These are phyloP conservation scores for Tetradesmus obliquus DNA, from an alignment of 139 green algal genomes.

Conservation along the genomic window DNA sequence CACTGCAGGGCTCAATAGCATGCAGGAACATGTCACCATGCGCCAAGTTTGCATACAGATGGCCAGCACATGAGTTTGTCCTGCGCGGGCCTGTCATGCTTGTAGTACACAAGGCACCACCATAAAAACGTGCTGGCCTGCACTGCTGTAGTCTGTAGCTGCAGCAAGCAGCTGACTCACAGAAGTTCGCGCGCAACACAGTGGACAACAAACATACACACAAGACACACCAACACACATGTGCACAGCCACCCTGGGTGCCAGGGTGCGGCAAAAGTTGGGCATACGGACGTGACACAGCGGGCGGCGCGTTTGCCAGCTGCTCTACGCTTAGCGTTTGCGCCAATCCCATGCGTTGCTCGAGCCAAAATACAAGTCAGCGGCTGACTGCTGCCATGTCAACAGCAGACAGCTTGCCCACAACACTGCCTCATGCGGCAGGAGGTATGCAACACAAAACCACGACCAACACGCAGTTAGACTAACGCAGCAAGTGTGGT, in stretches of 20 bases:
- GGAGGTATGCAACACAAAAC: neutral
- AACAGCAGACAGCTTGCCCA: neutral
- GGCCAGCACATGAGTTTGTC: neutral
- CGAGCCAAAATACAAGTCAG: neutral
- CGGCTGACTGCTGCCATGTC: neutral
- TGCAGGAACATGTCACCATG: neutral
- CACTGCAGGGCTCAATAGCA: neutral
- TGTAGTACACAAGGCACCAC: conserved; percentile 5
- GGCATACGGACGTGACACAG: neutral
- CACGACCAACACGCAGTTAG: neutral
- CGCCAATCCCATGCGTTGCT: neutral
- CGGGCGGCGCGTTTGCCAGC: neutral
- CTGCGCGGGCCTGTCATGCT: neutral
- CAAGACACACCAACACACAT: neutral
- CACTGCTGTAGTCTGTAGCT: neutral
- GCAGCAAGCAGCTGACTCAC: neutral
- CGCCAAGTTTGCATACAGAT: neutral
- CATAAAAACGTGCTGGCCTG: neutral
- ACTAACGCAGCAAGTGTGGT: neutral
- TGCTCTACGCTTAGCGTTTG: neutral
- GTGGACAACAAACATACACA: neutral
- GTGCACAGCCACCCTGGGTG: neutral
- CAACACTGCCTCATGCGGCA: neutral
- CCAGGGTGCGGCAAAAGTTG: too few species aligned
- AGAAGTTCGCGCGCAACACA: neutral